phyloP scores from a whole-genome alignment of 352 stramenopile genomes.

The Pythium brachiatum region DNA sequence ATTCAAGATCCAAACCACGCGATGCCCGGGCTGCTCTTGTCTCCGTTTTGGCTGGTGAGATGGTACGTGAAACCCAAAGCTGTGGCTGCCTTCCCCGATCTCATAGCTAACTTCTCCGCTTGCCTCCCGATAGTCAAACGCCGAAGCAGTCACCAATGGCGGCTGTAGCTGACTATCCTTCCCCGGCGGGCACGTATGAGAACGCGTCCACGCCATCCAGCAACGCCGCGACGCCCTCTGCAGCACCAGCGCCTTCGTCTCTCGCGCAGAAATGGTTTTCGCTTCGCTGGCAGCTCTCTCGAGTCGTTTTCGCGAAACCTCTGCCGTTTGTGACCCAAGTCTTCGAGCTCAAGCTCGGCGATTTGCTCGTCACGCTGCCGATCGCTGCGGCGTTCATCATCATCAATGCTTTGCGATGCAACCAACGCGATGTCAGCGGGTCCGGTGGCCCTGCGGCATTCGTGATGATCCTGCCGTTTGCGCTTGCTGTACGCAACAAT shows the following conservation, averaged over 20 bases:
- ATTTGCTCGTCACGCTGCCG: constrained; percentile 19
- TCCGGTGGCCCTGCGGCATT: constrained; percentile 28
- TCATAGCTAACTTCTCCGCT: no score
- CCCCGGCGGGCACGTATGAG: neutral
- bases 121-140: no score
- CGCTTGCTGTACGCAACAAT: constrained; percentile 51
- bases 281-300: constrained; percentile 18
- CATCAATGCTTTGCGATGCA: neutral
- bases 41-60: no score
- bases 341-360: constrained; percentile 22
- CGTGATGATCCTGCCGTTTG: constrained; percentile 38
- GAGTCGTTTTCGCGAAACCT: constrained; percentile 9
- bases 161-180: neutral
- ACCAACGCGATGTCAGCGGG: neutral
- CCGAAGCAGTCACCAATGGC: no score
- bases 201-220: neutral
- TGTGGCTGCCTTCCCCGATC: no score
- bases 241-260: neutral
- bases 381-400: constrained; percentile 3
- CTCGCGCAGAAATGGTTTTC: constrained; percentile 17
- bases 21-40: no score
- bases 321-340: constrained; percentile 14
- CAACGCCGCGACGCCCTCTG: neutral
- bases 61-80: neutral
- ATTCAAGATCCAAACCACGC: no score